Evolutionary conservation across 2,329 filamentous ascomycete species (phyloP).

Genomic region (Phialemoniopsis sp.): DNA sequence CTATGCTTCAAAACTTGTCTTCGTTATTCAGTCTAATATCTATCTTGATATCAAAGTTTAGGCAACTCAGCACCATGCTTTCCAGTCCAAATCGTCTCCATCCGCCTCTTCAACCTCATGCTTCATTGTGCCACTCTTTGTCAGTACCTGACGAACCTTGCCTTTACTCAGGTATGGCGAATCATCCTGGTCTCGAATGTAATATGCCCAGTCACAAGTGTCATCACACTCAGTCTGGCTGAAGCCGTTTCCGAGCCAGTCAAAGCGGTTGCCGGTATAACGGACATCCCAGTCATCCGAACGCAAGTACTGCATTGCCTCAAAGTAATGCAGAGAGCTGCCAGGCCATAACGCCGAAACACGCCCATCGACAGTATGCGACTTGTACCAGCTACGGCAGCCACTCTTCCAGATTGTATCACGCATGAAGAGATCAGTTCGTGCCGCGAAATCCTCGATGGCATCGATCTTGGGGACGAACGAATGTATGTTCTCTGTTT

Average conservation of each 20-base stretch:
- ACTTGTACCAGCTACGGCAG: constrained; percentile 24
- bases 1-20: too few relatives aligned
- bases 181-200: neutral
- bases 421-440: constrained; percentile 19
- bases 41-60: too few relatives aligned
- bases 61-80: too few relatives aligned
- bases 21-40: too few relatives aligned
- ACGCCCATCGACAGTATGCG: constrained; percentile 12
- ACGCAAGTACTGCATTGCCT: constrained; percentile 18
- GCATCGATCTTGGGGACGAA: constrained; percentile 16
- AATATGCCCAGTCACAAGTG: neutral
- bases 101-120: too few relatives aligned
- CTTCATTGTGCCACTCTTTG: neutral
- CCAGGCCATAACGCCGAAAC: constrained; percentile 19
- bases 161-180: neutral
- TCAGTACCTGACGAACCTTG: neutral
- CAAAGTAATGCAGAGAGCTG: constrained; percentile 15
- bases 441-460: constrained; percentile 22
- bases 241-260: constrained; percentile 9
- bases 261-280: constrained; percentile 14
- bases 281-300: constrained; percentile 27
- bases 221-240: neutral
- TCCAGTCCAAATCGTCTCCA: too few relatives aligned
- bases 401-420: constrained; percentile 21
- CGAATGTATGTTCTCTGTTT: constrained; percentile 22